Evolutionary conservation across 306 rosid species (phyloP).

Genomic region (Pyrus bretschneideri): DNA sequence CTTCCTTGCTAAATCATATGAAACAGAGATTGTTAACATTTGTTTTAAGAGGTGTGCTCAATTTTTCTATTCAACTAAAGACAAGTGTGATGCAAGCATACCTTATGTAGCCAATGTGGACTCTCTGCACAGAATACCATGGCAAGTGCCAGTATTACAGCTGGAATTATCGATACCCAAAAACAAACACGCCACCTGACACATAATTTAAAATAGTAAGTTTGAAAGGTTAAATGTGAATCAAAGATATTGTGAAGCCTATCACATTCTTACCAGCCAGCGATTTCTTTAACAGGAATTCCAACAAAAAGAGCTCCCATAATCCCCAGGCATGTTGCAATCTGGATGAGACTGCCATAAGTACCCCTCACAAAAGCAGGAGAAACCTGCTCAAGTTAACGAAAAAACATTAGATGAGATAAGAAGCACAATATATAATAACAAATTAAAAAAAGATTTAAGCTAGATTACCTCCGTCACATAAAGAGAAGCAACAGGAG

Average conservation of each 20-base stretch:
- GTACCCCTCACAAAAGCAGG: constrained; percentile 93
- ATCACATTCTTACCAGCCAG: constrained; percentile 61
- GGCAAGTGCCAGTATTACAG: constrained; percentile 61
- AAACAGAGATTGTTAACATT: constrained; percentile 4
- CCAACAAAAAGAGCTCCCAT: constrained; percentile 89
- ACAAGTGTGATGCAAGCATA: constrained; percentile 10
- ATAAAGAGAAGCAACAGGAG: constrained; percentile 80
- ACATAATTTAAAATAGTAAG: constrained; percentile 12
- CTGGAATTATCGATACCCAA: constrained; percentile 79
- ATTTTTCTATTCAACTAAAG: background rate
- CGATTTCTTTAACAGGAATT: constrained; percentile 76
- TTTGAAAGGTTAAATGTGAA: constrained; percentile 20
- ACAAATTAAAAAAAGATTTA: constrained; percentile 9
- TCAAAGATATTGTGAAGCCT: background rate
- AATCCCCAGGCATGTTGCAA: constrained; percentile 91
- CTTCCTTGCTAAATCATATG: constrained; percentile 71
- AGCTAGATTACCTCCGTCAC: constrained; percentile 68
- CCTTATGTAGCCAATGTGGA: constrained; percentile 96
- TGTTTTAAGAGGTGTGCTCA: background rate
- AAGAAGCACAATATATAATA: background rate
- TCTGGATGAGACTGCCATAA: constrained; percentile 84
- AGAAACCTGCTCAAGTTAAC: constrained; percentile 52
- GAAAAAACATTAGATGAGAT: constrained; percentile 17
- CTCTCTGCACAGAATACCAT: constrained; percentile 86
- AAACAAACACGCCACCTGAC: constrained; percentile 98